These are phyloP conservation scores for Chromera velia DNA, from an alignment of 73 alveolate species.

Conservation along the genomic window DNA sequence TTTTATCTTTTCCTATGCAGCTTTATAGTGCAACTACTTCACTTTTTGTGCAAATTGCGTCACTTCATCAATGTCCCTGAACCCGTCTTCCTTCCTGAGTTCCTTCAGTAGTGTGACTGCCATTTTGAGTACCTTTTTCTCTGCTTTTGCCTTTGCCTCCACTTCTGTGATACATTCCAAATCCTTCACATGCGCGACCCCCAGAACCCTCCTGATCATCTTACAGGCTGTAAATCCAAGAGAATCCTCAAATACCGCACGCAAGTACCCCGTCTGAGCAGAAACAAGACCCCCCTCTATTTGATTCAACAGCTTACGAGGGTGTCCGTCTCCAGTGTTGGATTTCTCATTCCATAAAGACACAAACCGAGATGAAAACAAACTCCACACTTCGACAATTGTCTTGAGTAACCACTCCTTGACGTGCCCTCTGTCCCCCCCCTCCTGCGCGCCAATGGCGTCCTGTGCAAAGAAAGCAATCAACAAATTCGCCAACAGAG, in stretches of 20 bases:
- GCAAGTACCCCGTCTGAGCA: not conserved
- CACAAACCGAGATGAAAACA: not conserved
- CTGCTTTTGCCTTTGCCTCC: too few species aligned
- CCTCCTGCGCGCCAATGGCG: too few species aligned
- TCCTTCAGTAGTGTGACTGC: too few species aligned
- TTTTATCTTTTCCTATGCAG: too few species aligned
- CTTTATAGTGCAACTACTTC: too few species aligned
- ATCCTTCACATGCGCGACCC: constrained; percentile 13
- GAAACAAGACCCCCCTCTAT: not conserved
- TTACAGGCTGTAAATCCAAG: constrained; percentile 21
- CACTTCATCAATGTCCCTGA: too few species aligned
- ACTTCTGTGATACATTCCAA: constrained; percentile 13
- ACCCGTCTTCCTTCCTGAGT: too few species aligned
- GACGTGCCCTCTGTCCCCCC: not conserved
- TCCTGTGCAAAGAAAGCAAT: constrained; percentile 6
- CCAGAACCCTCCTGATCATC: constrained; percentile 10
- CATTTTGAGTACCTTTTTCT: too few species aligned
- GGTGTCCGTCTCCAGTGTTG: constrained; percentile 5
- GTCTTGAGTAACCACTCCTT: constrained; percentile 2
- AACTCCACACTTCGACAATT: constrained; percentile 1
- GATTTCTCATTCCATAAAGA: constrained; percentile 5
- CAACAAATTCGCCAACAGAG: constrained; percentile 5
- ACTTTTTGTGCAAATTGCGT: too few species aligned
- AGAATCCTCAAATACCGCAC: constrained; percentile 2
- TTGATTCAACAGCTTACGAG: constrained; percentile 6